These are phyloP conservation scores for Leccinum subatratum DNA, from an alignment of 1,284 basidiomycete genomes.

Conservation along the genomic window DNA sequence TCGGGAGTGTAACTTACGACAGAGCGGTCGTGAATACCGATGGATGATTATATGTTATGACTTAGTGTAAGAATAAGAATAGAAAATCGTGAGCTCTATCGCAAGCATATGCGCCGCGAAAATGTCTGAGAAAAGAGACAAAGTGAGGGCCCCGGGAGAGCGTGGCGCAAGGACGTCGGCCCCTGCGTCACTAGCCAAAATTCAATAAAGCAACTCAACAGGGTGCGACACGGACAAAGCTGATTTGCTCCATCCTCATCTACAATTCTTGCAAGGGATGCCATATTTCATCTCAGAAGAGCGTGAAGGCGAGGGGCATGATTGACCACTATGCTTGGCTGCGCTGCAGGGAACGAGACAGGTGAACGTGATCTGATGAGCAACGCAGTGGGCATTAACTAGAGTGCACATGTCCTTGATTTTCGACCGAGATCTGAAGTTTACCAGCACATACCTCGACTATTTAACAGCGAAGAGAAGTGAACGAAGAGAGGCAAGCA, in stretches of 20 bases:
- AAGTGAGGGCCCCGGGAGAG: not conserved
- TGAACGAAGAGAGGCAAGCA: not conserved
- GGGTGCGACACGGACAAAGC: not conserved
- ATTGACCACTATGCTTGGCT: not conserved
- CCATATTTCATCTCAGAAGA: not conserved
- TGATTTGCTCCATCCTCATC: not conserved
- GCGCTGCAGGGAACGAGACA: constrained; percentile 2
- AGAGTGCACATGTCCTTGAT: constrained; percentile 20
- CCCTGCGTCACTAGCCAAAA: not conserved
- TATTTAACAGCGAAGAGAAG: constrained; percentile 19
- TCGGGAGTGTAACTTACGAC: constrained; percentile 8
- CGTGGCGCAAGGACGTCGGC: not conserved
- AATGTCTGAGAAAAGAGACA: not conserved
- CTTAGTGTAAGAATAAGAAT: not conserved
- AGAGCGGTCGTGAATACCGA: not conserved
- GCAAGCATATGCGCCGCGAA: constrained; percentile 2
- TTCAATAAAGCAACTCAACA: not conserved
- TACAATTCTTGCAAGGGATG: not conserved
- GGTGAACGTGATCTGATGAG: constrained; percentile 11
- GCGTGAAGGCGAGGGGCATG: not conserved
- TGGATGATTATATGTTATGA: not conserved
- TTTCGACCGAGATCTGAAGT: constrained; percentile 12
- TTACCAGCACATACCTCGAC: constrained; percentile 15
- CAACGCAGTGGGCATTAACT: constrained; percentile 9
- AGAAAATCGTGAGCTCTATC: not conserved